Percentiles rank a stretch among this genome's conserved stretches.
Conservation (phyloP, 192 early-diverging fungal species). For the Coemansia sp. region DNA sequence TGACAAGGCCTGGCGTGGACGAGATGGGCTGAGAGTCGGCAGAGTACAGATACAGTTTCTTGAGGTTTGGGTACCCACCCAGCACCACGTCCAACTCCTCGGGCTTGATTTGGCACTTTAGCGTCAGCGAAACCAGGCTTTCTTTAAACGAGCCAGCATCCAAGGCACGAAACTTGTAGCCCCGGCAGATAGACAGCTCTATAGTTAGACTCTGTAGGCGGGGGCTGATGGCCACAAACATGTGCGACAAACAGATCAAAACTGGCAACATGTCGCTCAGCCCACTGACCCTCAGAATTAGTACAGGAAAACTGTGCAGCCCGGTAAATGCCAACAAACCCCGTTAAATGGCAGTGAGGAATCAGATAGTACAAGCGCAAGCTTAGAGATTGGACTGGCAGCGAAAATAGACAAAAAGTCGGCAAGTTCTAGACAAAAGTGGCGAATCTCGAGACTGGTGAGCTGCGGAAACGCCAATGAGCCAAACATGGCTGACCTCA, state of each 20-base stretch:
- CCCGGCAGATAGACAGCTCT: background rate
- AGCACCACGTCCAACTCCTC: background rate
- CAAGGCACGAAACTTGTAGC: background rate
- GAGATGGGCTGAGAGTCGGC: too few species aligned
- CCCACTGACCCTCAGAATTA: background rate
- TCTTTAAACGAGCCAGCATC: background rate
- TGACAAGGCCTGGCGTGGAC: too few species aligned
- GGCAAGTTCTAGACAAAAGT: background rate
- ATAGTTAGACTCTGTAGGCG: background rate
- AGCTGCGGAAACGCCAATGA: background rate
- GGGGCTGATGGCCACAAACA: background rate
- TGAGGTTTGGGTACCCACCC: background rate
- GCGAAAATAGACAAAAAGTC: background rate
- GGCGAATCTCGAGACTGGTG: background rate
- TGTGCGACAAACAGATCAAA: background rate
- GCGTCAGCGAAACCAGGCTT: background rate
- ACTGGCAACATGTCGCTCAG: background rate
- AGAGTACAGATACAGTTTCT: background rate
- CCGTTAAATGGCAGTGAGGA: background rate
- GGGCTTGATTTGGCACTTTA: background rate
- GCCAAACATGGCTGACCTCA: background rate
- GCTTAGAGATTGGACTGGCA: background rate
- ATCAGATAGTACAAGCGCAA: background rate
- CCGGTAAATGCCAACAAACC: background rate
- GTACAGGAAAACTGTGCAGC: background rate